Percentiles rank a stretch among this genome's conserved stretches.
Conservation (phyloP, 495 filamentous ascomycete species). For the Aspergillus ellipticus region DNA sequence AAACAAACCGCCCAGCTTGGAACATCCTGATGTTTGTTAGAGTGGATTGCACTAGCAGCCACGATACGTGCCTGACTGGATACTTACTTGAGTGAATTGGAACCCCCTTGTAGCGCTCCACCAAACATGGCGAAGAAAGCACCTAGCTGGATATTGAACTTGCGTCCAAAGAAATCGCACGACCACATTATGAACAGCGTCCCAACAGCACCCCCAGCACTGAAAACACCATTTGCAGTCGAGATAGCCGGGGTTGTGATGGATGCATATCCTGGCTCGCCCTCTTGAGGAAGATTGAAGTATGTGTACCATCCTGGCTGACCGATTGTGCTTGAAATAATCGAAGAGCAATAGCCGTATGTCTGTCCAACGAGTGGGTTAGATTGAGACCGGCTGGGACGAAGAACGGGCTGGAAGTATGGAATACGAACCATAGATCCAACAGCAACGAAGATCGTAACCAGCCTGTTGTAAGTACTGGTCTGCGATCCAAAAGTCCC, state of each 20-base stretch:
- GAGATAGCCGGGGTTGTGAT: constrained; percentile 45
- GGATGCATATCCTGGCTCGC: constrained; percentile 40
- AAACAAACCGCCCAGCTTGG: constrained; percentile 44
- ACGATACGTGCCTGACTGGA: too few relatives aligned
- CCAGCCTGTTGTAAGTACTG: constrained; percentile 33
- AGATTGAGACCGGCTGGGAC: neutral
- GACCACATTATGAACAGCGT: constrained; percentile 42
- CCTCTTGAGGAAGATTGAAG: constrained; percentile 37
- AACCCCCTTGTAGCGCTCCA: constrained; percentile 42
- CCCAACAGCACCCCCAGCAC: constrained; percentile 44
- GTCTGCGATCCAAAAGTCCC: constrained; percentile 28
- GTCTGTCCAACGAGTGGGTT: constrained; percentile 22
- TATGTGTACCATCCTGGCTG: constrained; percentile 49
- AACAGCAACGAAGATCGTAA: constrained; percentile 34
- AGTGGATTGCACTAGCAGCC: neutral
- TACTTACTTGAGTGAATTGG: constrained; percentile 35
- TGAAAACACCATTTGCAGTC: constrained; percentile 47
- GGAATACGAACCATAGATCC: constrained; percentile 31
- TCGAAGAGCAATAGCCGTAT: constrained; percentile 47
- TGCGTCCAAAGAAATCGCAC: constrained; percentile 41
- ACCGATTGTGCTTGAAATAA: constrained; percentile 50
- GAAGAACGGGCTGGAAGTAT: neutral
- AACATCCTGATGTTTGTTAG: constrained; percentile 35
- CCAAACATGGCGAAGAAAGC: constrained; percentile 40
- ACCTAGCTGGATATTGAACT: constrained; percentile 43